Evolutionary conservation across 257 asterid species (phyloP), one percentile per base, ranked within the genome.

Genomic region (Salvia rosmarinus): DNA sequence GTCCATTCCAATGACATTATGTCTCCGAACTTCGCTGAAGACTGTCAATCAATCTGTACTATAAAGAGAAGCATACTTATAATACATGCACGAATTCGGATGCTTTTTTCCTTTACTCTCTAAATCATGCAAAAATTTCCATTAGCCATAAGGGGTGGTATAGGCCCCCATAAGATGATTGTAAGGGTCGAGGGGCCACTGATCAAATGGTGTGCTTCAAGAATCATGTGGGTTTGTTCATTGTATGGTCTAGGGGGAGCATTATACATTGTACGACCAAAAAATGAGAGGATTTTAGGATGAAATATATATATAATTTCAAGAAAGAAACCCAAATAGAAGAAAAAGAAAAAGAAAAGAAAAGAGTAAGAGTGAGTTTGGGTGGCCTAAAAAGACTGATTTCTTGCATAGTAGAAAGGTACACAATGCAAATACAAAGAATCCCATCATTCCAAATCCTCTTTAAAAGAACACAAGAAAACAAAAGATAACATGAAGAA

Each of bases 361-460:
- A 70, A 37, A 46, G 67, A 56, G 56, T 57, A 56, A 68, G 64
- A 73, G 35, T 1, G 59, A 71, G 46, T 1, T 42, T 73, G 76
- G 60, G 84, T 84, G 84, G 84, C 90, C 85, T 86, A 81, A 82
- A 86, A 87, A 85, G 88, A 82, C 85, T 83, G 83, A 67, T 67
- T 74, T 80, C 43, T 75, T 78, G 80, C 79, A 73, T 81, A 23
- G 83, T 81, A 71, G 84, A 59, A 77, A 76, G 89, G 79, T 79
- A 64, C 64, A 77, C 28, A 73, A 72, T 80, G 79, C 85, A 77
- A 84, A 87, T 84, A 64, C 84, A 86, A 83, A 78, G 87, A 86
- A 88, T 68, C 88, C 77, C 90, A 90, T 90, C 89, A 88, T 85
- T 82, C 79, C 88, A 71, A 82, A 71, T 70, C 82, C 81, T 75